These are phyloP conservation scores for Leucaena leucocephala DNA, from an alignment of 306 rosid species.

Conservation along the genomic window DNA sequence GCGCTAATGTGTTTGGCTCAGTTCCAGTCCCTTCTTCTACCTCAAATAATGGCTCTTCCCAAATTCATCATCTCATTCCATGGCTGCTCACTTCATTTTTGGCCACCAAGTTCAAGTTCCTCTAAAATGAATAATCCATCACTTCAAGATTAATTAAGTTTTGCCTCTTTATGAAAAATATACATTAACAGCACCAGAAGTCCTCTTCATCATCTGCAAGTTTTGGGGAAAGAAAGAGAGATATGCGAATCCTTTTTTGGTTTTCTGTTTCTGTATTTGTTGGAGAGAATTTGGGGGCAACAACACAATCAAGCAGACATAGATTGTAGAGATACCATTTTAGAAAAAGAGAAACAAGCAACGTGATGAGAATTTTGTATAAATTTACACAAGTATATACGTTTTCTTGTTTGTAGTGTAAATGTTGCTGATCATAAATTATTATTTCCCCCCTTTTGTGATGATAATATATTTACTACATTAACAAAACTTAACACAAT, in stretches of 20 bases:
- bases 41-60: conserved; percentile 23
- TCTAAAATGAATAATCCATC: conserved; percentile 19
- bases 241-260: not conserved
- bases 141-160: not conserved
- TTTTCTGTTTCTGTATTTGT: not conserved
- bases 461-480: not conserved
- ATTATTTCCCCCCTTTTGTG: not conserved
- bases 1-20: conserved; percentile 85
- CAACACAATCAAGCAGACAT: conserved; percentile 11
- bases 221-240: too few species aligned
- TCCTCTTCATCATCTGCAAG: not conserved
- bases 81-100: conserved; percentile 42
- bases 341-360: conserved; percentile 13
- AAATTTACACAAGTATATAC: conserved; percentile 20
- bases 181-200: not conserved
- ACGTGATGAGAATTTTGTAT: conserved; percentile 28
- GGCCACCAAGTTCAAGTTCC: conserved; percentile 9
- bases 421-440: not conserved
- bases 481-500: too few species aligned
- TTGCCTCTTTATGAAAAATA: conserved; percentile 11
- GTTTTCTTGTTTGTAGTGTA: not conserved
- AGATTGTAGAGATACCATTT: conserved; percentile 13
- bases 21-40: conserved; percentile 65
- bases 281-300: not conserved
- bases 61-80: conserved; percentile 38